A percentile compares a stretch with the other conserved stretches of the same genome.
These are phyloP conservation scores for Globisporangium alternatum DNA, from an alignment of 352 stramenopile species.

Conservation along the genomic window DNA sequence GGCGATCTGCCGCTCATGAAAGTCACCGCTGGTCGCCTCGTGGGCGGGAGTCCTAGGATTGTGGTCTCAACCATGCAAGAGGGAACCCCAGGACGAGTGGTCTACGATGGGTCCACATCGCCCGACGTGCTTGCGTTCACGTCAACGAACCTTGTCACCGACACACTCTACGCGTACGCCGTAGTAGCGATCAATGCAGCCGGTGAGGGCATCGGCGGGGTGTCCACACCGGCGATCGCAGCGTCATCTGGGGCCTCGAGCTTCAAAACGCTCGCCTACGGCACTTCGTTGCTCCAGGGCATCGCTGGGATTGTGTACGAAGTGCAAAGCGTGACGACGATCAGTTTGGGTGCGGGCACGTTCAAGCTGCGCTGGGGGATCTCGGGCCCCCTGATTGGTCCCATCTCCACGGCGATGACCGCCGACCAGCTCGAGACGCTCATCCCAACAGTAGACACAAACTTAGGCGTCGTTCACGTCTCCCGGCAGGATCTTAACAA, in stretches of 20 bases:
- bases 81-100: conserved; percentile 85
- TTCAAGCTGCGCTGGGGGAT: conserved; percentile 55
- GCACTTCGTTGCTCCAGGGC: conserved; percentile 79
- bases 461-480: conserved; percentile 55
- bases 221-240: conserved; percentile 89
- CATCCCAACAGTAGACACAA: conserved; percentile 28
- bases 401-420: conserved; percentile 40
- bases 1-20: conserved; percentile 92
- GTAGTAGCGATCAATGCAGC: conserved; percentile 92
- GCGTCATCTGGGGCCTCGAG: conserved; percentile 87
- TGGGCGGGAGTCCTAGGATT: conserved; percentile 52
- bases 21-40: conserved; percentile 87
- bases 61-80: conserved; percentile 75
- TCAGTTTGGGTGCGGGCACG: conserved; percentile 23
- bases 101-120: conserved; percentile 90
- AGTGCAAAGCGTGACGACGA: conserved; percentile 89
- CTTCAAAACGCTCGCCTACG: conserved; percentile 86
- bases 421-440: conserved; percentile 43
- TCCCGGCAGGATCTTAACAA: conserved; percentile 49
- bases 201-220: conserved; percentile 84
- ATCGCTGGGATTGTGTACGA: conserved; percentile 95
- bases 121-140: conserved; percentile 81
- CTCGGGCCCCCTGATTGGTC: conserved; percentile 26
- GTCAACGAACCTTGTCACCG: conserved; percentile 78
- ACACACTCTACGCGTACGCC: conserved; percentile 92